phyloP scores from a whole-genome alignment of 1,284 basidiomycete species.

The Cerrena zonata region DNA sequence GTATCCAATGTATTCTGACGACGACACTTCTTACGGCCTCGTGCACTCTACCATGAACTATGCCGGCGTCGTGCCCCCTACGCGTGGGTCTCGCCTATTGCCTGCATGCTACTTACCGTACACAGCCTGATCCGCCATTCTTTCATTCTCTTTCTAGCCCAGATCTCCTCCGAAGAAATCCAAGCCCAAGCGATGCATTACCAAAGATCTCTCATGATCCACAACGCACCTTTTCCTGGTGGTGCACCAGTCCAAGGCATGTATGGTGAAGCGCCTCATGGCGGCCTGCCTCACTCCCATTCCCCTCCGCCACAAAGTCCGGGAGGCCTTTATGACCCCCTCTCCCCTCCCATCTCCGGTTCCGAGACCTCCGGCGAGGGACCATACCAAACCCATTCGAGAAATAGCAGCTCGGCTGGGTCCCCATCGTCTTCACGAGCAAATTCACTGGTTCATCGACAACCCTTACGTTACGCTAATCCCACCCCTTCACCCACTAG shows the following conservation, averaged over 20 bases:
- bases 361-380: slow-evolving; percentile 79
- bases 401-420: slow-evolving; percentile 69
- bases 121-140: slow-evolving; percentile 32
- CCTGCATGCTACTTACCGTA: slow-evolving; percentile 34
- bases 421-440: slow-evolving; percentile 70
- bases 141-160: slow-evolving; percentile 35
- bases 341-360: slow-evolving; percentile 76
- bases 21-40: slow-evolving; percentile 37
- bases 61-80: slow-evolving; percentile 38
- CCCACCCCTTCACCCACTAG: slow-evolving; percentile 72
- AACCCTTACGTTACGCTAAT: slow-evolving; percentile 61
- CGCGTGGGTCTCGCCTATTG: slow-evolving; percentile 46
- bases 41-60: slow-evolving; percentile 36
- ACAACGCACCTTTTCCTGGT: slow-evolving; percentile 24
- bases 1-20: slow-evolving; percentile 35
- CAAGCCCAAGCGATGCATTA: slow-evolving; percentile 30
- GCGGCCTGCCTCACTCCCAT: slow-evolving; percentile 43
- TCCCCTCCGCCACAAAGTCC: slow-evolving; percentile 70
- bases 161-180: slow-evolving; percentile 48
- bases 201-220: slow-evolving; percentile 26
- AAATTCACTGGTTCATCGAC: slow-evolving; percentile 67
- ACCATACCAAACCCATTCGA: slow-evolving; percentile 68
- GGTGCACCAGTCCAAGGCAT: slow-evolving; percentile 30
- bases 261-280: slow-evolving; percentile 47
- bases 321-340: slow-evolving; percentile 65